Conservation (phyloP, 148 eudicot species). For the Limonium bicolor region DNA sequence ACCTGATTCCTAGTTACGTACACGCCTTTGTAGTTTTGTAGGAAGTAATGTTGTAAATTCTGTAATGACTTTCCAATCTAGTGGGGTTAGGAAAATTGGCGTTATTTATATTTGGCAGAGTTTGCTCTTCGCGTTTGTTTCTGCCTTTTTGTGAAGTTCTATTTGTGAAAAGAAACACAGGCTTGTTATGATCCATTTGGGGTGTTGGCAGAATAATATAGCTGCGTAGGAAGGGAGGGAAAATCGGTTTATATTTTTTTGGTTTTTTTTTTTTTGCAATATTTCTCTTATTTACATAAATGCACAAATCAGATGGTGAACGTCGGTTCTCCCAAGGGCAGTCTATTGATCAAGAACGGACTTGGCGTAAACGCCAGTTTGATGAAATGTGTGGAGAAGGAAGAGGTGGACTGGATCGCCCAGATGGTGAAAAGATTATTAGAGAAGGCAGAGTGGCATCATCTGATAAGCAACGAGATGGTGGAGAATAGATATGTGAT, state of each 20-base stretch:
- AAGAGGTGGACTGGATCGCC: slow-evolving; percentile 15
- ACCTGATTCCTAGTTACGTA: background rate
- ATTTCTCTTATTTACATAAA: background rate
- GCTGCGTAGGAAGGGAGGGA: no score
- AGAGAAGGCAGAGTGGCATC: slow-evolving; percentile 12
- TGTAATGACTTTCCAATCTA: background rate
- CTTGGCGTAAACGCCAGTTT: slow-evolving; percentile 22
- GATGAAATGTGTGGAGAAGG: slow-evolving; percentile 23
- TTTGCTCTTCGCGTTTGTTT: background rate
- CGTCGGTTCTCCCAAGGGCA: slow-evolving; percentile 24
- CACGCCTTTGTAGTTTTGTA: background rate
- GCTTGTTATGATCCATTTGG: no score
- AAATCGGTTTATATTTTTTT: no score
- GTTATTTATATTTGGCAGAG: background rate
- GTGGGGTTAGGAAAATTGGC: background rate
- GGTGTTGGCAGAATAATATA: no score
- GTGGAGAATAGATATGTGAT: slow-evolving; percentile 1
- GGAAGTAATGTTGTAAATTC: background rate
- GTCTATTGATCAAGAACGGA: slow-evolving; percentile 17
- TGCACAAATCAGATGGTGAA: slow-evolving; percentile 23
- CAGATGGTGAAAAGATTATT: slow-evolving; percentile 15
- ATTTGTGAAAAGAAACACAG: no score
- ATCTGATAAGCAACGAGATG: slow-evolving; percentile 19
- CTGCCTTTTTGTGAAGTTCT: no score
- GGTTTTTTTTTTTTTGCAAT: background rate